Percentiles rank a stretch among this genome's conserved stretches.
These are phyloP conservation scores for Petunia axillaris DNA, from an alignment of 257 asterid species.

Conservation along the genomic window DNA sequence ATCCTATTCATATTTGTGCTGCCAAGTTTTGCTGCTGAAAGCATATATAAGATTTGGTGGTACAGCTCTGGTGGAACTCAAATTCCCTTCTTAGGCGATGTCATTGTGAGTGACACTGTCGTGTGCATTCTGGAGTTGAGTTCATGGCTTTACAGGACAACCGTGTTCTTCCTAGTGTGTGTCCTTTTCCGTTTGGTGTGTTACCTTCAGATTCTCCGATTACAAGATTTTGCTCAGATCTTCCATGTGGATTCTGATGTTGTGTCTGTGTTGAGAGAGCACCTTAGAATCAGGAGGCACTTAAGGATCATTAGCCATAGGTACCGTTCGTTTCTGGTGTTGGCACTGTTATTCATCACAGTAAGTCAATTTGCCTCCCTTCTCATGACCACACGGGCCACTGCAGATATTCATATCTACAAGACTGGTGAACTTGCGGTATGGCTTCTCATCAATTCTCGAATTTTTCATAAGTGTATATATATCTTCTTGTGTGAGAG, in stretches of 20 bases:
- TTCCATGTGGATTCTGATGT: constrained; percentile 75
- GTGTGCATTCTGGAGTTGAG: constrained; percentile 83
- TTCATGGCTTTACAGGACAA: constrained; percentile 91
- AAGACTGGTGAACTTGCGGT: constrained; percentile 92
- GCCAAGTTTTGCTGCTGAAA: constrained; percentile 85
- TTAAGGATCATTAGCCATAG: constrained; percentile 87
- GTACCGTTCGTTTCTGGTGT: constrained; percentile 67
- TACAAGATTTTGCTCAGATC: constrained; percentile 79
- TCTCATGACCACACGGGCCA: constrained; percentile 71
- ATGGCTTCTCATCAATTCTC: constrained; percentile 28
- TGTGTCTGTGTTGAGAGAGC: constrained; percentile 72
- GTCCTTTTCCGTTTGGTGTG: constrained; percentile 86
- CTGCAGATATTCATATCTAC: constrained; percentile 57
- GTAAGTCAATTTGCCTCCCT: constrained; percentile 88
- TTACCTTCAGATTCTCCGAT: constrained; percentile 87
- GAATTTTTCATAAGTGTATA: not conserved
- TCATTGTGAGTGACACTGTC: constrained; percentile 68
- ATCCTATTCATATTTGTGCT: constrained; percentile 76
- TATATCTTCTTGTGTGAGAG: too few relatives aligned
- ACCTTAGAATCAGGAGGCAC: constrained; percentile 86
- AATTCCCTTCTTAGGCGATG: constrained; percentile 81
- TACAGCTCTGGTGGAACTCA: constrained; percentile 78
- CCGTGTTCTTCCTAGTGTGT: constrained; percentile 86
- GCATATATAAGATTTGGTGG: constrained; percentile 93
- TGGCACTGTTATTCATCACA: constrained; percentile 70